phyloP scores from a whole-genome alignment of 78 protist species.

The Dictyostelium citrinum region DNA sequence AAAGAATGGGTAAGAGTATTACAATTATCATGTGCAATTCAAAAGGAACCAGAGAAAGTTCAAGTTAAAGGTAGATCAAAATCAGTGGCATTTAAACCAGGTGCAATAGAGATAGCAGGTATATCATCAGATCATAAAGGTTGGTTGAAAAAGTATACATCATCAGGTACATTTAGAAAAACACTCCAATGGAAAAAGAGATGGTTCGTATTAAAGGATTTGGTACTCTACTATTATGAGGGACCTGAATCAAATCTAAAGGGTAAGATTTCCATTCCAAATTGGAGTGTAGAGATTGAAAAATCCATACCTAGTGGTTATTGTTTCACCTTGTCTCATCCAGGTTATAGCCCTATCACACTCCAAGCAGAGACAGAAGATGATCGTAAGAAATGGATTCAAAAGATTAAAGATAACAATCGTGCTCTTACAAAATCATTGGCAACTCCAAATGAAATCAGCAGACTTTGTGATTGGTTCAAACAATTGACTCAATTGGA shows the following conservation, averaged over 20 bases:
- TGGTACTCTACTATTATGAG: conserved; percentile 54
- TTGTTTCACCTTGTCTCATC: conserved; percentile 41
- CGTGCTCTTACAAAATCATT: not conserved
- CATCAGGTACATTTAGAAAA: conserved; percentile 21
- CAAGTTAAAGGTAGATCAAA: conserved; percentile 28
- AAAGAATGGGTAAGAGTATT: conserved; percentile 29
- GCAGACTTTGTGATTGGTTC: not conserved
- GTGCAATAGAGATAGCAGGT: conserved; percentile 25
- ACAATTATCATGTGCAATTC: conserved; percentile 3
- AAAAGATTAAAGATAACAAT: conserved; percentile 7
- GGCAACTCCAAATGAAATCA: not conserved
- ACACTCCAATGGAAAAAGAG: conserved; percentile 35
- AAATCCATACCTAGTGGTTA: not conserved
- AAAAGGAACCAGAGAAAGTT: conserved; percentile 31
- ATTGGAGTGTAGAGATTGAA: conserved; percentile 33
- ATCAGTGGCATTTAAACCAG: conserved; percentile 40
- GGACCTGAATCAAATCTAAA: conserved; percentile 7
- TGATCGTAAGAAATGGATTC: conserved; percentile 16
- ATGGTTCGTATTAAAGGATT: conserved; percentile 73
- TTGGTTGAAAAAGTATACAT: conserved; percentile 39
- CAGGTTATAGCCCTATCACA: not conserved
- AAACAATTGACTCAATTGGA: not conserved
- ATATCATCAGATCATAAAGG: conserved; percentile 29
- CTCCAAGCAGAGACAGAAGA: conserved; percentile 59
- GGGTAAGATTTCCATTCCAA: conserved; percentile 32